phyloP scores from a whole-genome alignment of 306 rosid genomes.

The Crotalaria pallida region DNA sequence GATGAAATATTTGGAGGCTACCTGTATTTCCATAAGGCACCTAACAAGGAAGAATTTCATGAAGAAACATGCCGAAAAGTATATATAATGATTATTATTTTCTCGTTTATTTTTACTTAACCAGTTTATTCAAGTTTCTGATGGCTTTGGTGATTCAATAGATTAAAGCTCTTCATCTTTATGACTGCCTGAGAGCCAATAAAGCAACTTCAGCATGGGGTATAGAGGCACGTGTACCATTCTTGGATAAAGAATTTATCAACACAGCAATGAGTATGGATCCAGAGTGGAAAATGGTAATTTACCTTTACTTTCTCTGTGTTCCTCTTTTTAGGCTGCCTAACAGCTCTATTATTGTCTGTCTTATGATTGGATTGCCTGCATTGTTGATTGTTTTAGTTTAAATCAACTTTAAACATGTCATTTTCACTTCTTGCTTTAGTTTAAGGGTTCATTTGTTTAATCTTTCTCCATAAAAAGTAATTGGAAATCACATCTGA shows the following conservation, averaged over 20 bases:
- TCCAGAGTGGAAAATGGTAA: slow-evolving; percentile 96
- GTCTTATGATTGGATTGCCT: slow-evolving; percentile 15
- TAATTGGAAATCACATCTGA: too few species aligned
- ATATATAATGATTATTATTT: not conserved
- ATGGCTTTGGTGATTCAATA: slow-evolving; percentile 29
- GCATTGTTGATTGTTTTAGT: not conserved
- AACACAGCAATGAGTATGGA: slow-evolving; percentile 71
- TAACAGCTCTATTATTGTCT: not conserved
- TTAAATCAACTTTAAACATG: slow-evolving; percentile 1
- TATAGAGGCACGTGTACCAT: slow-evolving; percentile 97
- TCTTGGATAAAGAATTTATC: slow-evolving; percentile 84
- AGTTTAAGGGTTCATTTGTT: not conserved
- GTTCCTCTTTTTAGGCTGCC: slow-evolving; percentile 9
- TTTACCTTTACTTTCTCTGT: slow-evolving; percentile 1
- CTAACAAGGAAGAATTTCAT: slow-evolving; percentile 86
- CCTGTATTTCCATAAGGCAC: slow-evolving; percentile 97
- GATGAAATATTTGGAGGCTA: slow-evolving; percentile 98
- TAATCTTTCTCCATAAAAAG: too few species aligned
- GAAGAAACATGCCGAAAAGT: slow-evolving; percentile 94
- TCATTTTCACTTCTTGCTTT: not conserved
- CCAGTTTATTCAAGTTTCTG: slow-evolving; percentile 13
- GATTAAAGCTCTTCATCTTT: slow-evolving; percentile 95
- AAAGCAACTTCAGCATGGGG: slow-evolving; percentile 99
- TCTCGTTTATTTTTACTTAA: slow-evolving; percentile 11
- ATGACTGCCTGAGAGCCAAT: slow-evolving; percentile 94